Conservation (phyloP, 106 monocot genomes). For the Triglochin maritima region DNA sequence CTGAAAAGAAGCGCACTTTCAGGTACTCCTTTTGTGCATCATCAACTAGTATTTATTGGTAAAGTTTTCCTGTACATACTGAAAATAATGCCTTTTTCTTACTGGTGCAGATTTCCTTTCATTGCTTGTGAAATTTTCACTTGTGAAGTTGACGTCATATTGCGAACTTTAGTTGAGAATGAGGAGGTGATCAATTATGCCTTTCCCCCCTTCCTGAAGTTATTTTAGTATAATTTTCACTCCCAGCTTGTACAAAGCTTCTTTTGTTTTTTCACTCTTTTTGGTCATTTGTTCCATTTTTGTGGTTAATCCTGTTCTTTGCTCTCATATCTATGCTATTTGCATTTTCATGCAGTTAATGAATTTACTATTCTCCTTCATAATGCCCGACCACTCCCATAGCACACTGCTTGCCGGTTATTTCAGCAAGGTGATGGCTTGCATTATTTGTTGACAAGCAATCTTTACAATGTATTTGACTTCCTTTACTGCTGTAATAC, state of each 20-base stretch:
- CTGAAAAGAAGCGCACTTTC: constrained; percentile 56
- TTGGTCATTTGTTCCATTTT: not conserved
- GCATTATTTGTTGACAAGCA: not conserved
- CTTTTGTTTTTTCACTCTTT: not conserved
- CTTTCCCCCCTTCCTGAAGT: too few species aligned
- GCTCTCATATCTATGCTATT: not conserved
- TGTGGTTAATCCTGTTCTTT: not conserved
- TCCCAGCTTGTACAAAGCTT: not conserved
- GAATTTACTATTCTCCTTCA: constrained; percentile 70
- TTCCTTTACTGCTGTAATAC: too few species aligned
- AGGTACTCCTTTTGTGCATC: constrained; percentile 28
- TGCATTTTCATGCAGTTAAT: constrained; percentile 30
- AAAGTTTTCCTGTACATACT: too few species aligned
- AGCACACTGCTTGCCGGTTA: constrained; percentile 60
- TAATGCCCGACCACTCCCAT: constrained; percentile 53
- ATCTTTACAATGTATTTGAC: not conserved
- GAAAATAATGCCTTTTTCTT: not conserved
- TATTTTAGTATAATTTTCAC: not conserved
- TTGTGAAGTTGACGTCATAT: constrained; percentile 76
- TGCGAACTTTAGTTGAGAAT: constrained; percentile 67
- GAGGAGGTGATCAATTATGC: constrained; percentile 31
- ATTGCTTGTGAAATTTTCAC: constrained; percentile 95
- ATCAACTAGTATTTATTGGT: too few species aligned
- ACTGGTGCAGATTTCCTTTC: constrained; percentile 61
- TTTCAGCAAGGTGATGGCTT: constrained; percentile 61